phyloP scores from a whole-genome alignment of 345 rosid genomes.

The Litchi chinensis region DNA sequence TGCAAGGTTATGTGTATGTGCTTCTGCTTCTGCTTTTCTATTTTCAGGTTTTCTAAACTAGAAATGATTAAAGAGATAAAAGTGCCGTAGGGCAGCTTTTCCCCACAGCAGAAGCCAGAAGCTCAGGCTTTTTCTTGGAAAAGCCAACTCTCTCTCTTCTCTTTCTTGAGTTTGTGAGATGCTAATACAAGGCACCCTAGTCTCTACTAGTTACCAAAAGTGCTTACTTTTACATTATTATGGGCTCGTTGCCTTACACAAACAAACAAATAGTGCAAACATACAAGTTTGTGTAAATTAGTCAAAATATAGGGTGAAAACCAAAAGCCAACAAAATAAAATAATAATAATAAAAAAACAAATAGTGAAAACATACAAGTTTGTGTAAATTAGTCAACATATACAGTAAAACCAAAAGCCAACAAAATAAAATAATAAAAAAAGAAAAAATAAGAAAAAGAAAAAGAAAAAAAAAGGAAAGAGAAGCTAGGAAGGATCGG shows the following conservation, averaged over 20 bases:
- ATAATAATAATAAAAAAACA: neutral
- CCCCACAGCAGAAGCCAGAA: conserved; percentile 12
- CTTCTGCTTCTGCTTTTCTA: neutral
- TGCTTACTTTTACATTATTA: neutral
- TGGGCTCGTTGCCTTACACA: neutral
- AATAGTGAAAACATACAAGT: no score
- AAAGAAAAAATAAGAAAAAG: no score
- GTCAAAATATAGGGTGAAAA: neutral
- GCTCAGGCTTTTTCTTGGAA: conserved; percentile 16
- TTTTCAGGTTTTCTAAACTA: neutral
- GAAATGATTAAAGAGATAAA: conserved; percentile 6
- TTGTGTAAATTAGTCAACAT: neutral
- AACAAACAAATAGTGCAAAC: neutral
- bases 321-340: no score
- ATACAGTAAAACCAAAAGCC: neutral
- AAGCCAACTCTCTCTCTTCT: neutral
- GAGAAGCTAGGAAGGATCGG: no score
- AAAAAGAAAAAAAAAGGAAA: no score
- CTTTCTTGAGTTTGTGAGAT: neutral
- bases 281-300: neutral
- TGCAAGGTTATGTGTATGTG: neutral
- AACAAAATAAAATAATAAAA: no score
- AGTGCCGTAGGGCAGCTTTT: neutral
- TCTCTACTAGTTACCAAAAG: neutral
- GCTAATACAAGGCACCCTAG: no score